A percentile compares a stretch with the other conserved stretches of the same genome.
phyloP scores from a whole-genome alignment of 371 early-diverging fungal species.

The Syncephalastrum sp. region DNA sequence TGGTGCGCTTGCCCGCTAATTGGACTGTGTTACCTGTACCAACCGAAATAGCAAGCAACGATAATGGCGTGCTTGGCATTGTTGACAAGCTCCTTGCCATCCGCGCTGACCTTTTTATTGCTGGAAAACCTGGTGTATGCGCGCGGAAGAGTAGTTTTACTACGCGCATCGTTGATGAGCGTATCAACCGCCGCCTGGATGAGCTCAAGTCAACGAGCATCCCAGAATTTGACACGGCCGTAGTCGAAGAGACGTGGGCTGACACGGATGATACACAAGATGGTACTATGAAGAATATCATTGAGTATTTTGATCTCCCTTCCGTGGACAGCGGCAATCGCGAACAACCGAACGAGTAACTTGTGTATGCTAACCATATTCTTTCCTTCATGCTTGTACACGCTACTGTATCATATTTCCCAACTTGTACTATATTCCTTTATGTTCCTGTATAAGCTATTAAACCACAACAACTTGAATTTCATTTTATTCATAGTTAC shows the following conservation, averaged over 20 bases:
- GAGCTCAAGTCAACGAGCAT: not conserved
- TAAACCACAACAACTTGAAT: too few species aligned
- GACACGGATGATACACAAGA: constrained; percentile 2
- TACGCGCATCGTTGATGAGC: constrained; percentile 27
- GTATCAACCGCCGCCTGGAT: constrained; percentile 11
- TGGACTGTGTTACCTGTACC: constrained; percentile 29
- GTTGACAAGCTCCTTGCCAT: constrained; percentile 36
- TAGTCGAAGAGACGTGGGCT: constrained; percentile 5
- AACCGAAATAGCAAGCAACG: constrained; percentile 7
- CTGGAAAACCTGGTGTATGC: constrained; percentile 31
- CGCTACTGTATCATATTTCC: not conserved
- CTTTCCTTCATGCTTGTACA: not conserved
- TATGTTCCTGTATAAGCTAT: too few species aligned
- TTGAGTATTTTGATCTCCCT: constrained; percentile 18
- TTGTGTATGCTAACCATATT: too few species aligned
- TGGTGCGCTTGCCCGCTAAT: constrained; percentile 16
- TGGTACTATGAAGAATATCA: constrained; percentile 17
- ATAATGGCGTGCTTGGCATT: constrained; percentile 29
- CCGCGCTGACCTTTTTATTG: constrained; percentile 27
- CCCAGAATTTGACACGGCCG: not conserved
- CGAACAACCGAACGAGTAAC: not conserved
- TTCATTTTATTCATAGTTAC: too few species aligned
- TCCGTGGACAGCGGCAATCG: not conserved
- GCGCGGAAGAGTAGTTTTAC: constrained; percentile 32
- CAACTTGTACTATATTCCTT: not conserved